Base-by-base conservation (phyloP, 768 basidiomycete species). In the Xerocomellus dryophilus region DNA sequence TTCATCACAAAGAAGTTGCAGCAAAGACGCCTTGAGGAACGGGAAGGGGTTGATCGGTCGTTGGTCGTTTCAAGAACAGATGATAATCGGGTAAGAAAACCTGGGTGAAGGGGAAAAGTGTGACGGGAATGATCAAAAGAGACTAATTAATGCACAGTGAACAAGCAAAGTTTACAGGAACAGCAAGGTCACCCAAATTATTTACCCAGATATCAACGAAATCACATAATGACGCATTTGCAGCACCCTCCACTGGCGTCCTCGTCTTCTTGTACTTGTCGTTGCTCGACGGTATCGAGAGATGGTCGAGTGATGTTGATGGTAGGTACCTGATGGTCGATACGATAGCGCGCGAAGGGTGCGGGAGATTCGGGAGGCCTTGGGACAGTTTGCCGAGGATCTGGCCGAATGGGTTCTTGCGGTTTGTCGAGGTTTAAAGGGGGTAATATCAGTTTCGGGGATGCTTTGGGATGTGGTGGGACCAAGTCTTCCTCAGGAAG, bases 161-260 rank as follows among this genome's bases (percentile, higher is more conserved):
- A 65, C 61, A 59, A 66, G 63, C 63, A 66, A 62, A 46, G 47
- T 56, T 31, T 41, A 44, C 49, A 46, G 35, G 50, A 60, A 63
- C 51, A 67, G 65, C 58, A 61, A 46, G 42, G 36, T 42, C 62
- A 73, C 50, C 50, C 57, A 55, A 47, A 60, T 58, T 29, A 29
- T 29, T 29, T 29, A 58, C 47, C 59, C 57, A 27, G 41, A 61
- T 51, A 57, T 51, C 55, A 42, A 50, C 46, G 50, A 50, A 57
- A 70, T 90, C 82, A 92, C 90, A 92, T 92, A 68, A 92, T 79
- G 61, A 88, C 73, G 72, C 90, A 92, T 72, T 85, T 88, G 77
- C 90, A 92, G 66, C 90, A 91, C 29, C 76, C 80, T 31, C 70
- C 75, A 2, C 63, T 67, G 14, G 78, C 79, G 7, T 85, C 81